Conservation (phyloP, 108 stramenopile genomes). For the Seminavis robusta region DNA sequence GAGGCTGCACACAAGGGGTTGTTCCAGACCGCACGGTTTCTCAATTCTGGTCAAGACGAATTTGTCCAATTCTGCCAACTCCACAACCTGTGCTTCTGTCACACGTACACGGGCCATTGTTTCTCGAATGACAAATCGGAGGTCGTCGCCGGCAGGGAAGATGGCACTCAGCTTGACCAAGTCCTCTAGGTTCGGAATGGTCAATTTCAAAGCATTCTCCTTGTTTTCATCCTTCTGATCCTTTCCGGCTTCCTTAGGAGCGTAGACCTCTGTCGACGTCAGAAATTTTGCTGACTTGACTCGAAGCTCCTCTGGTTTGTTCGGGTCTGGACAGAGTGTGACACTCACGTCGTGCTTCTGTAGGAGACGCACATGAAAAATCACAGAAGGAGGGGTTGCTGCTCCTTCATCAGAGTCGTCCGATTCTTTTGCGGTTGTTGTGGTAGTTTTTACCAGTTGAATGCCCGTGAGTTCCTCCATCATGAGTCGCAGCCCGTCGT, state of each 20-base stretch:
- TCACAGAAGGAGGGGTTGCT: neutral
- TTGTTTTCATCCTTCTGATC: neutral
- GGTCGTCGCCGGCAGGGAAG: conserved; percentile 25
- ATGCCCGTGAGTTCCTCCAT: conserved; percentile 55
- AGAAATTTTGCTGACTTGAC: conserved; percentile 33
- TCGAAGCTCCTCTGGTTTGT: conserved; percentile 5
- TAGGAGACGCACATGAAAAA: neutral
- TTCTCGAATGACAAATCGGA: conserved; percentile 57
- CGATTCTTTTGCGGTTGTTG: no score
- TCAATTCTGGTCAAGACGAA: conserved; percentile 35
- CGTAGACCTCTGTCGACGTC: conserved; percentile 25
- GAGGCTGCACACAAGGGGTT: conserved; percentile 53
- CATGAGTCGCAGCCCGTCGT: conserved; percentile 29
- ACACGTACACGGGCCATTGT: conserved; percentile 44
- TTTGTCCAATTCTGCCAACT: conserved; percentile 25
- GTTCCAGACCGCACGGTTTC: conserved; percentile 15
- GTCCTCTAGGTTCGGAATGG: conserved; percentile 45
- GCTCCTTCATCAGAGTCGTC: neutral
- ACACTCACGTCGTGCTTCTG: neutral
- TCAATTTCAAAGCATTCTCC: conserved; percentile 17
- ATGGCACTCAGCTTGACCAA: conserved; percentile 24
- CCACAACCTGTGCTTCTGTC: conserved; percentile 24
- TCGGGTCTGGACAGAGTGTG: conserved; percentile 1
- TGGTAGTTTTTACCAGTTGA: conserved; percentile 34
- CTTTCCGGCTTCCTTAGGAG: conserved; percentile 1